Evolutionary conservation across 164 flowering plant species (phyloP).

Genomic region (Malania oleifera): DNA sequence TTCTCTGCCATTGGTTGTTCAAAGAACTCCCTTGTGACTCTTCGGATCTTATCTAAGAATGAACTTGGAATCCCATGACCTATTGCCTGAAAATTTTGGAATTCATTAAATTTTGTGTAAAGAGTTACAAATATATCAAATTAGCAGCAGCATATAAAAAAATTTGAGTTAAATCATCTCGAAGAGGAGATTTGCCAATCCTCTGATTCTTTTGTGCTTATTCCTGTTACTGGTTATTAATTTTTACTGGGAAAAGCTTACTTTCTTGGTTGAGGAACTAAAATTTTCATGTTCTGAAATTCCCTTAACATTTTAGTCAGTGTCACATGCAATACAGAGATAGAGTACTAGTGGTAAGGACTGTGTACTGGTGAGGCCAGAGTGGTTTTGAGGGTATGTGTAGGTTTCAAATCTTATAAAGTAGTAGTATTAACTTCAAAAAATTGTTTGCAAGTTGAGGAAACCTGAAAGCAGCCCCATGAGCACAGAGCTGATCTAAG

Average conservation of each 20-base stretch:
- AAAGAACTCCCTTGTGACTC: conserved; percentile 28
- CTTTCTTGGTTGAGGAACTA: no score
- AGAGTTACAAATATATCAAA: background rate
- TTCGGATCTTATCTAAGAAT: conserved; percentile 20
- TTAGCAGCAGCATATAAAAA: background rate
- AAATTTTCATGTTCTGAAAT: no score
- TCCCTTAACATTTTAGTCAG: no score
- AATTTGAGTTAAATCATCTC: background rate
- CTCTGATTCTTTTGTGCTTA: no score
- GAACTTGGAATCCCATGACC: conserved; percentile 29
- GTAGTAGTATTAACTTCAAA: background rate
- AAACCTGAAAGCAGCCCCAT: conserved; percentile 48
- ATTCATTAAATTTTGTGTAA: background rate
- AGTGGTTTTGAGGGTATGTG: no score
- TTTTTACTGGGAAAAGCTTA: no score
- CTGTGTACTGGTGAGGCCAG: no score
- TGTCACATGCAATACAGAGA: no score
- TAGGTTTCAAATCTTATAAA: background rate
- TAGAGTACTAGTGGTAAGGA: no score
- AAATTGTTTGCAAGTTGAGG: background rate
- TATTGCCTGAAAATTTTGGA: conserved; percentile 18
- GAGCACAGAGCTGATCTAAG: conserved; percentile 31
- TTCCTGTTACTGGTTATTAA: no score
- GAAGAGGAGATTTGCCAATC: no score
- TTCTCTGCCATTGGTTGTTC: conserved; percentile 35